Base-by-base conservation (phyloP, 2,329 filamentous ascomycete genomes). In the Fusarium secorum region DNA sequence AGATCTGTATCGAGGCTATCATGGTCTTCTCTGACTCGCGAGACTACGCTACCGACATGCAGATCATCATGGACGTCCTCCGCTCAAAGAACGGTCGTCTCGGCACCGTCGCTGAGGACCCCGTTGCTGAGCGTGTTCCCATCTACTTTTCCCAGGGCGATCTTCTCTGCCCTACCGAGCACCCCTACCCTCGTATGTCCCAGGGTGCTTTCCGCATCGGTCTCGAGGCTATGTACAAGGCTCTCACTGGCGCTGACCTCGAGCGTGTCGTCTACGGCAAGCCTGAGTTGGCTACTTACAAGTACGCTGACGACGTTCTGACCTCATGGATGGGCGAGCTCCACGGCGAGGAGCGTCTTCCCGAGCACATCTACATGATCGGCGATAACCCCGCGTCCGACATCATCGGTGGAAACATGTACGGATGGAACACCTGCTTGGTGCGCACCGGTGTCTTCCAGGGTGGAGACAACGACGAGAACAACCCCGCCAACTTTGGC, bases 11-110 rank as follows among this genome's bases (percentile, higher is more conserved):
- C 71, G 93, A 96, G 75, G 94, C 93, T 14, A 88, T 97, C 36
- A 91, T 97, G 78, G 92, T 97, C 18, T 97, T 94, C 85, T 96
- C 96, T 78, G 95, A 97, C 80, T 94, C 95, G 5, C 89, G 95
- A 64, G 94, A 97, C 84, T 98, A 95, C 93, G 94, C 92, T 2
- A 86, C 97, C 20, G 94, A 97, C 79, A 88, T 89, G 17, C 91
- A 95, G 78, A 84, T 97, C 75, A 91, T 97, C 64, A 77, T 91
- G 60, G 95, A 98, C 78, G 82, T 97, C 15, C 83, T 97, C 6
- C 85, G 96, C 51, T 94, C 93, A 3, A 83, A 93, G 80, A 86
- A 93, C 76, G 91, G 91, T 71, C 87, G 92, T 53, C 79, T 97
- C 13, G 95, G 94, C 36, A 93, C 91, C 51, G 82, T 86, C 85